phyloP scores from a whole-genome alignment of 805 yeast genomes.

The Yamadazyma kitorensis region DNA sequence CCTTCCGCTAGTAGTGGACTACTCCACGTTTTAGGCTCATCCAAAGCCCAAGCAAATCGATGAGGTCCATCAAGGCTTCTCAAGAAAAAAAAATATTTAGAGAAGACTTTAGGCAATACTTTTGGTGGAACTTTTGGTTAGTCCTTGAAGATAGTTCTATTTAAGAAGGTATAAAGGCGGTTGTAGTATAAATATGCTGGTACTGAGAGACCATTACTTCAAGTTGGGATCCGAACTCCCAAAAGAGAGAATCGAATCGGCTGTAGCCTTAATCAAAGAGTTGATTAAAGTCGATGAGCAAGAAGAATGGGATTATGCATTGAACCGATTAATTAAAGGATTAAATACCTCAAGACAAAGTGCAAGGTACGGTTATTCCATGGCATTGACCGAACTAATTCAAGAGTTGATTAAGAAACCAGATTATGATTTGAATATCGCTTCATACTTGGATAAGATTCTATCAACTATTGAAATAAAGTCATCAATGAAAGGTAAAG shows the following conservation, averaged over 20 bases:
- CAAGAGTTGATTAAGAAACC: conserved; percentile 30
- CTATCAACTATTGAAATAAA: conserved; percentile 33
- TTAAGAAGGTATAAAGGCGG: too few relatives aligned
- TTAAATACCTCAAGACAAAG: conserved; percentile 77
- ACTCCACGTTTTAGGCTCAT: too few relatives aligned
- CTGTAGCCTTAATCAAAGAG: conserved; percentile 61
- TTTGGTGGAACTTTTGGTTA: too few relatives aligned
- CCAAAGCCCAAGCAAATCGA: too few relatives aligned
- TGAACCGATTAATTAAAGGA: conserved; percentile 76
- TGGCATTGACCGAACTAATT: conserved; percentile 74
- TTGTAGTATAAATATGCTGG: too few relatives aligned
- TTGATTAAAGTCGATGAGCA: conserved; percentile 41
- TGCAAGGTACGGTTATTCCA: conserved; percentile 84
- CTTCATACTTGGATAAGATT: conserved; percentile 34
- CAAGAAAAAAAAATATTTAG: too few relatives aligned
- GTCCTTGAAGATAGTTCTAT: too few relatives aligned
- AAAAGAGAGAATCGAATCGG: conserved; percentile 69
- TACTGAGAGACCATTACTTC: conserved; percentile 75
- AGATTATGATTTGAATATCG: conserved; percentile 31
- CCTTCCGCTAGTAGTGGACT: too few relatives aligned
- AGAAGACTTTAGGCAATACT: too few relatives aligned
- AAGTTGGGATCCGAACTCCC: conserved; percentile 73
- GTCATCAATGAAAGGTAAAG: conserved; percentile 65
- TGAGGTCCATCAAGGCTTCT: too few relatives aligned
- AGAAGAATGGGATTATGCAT: conserved; percentile 79